Base-by-base conservation (phyloP, 176 grass and related monocot species). In the Alopecurus myosuroides region DNA sequence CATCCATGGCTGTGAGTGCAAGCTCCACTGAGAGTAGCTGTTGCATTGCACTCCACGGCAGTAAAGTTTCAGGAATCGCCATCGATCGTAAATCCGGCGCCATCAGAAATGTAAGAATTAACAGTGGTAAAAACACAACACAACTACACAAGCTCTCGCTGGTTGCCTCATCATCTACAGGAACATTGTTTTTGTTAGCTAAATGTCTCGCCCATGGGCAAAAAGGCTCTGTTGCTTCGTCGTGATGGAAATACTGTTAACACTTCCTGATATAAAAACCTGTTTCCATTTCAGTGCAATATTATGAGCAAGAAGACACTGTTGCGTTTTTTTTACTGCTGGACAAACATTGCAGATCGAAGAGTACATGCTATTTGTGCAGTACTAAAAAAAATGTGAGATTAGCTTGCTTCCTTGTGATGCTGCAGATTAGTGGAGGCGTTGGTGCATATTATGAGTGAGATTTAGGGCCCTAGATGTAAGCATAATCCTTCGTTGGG, bases 401-500 rank as follows among this genome's bases (percentile, higher is more conserved):
- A 71, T 42, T 71, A 71, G 69, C 40, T 28, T 45, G 22, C 22
- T 28, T 70, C 20, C 37, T 69, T 39, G 22, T 72, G 40, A n/a
- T 69, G 10, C 22, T 70, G 44, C 42, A 49, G 42, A 73, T 68
- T n/a, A n/a, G n/a, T n/a, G n/a, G n/a, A n/a, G n/a, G n/a, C n/a
- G n/a, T n/a, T 22, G 66, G 19, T 74, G 25, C 13, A 72, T 29
- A 72, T 72, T 45, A 72, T 42, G 7, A 46, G 69, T 6, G 69
- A 46, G 69, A 46, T 45, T 72, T 72, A 45, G n/a, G 70, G n/a
- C 25, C 53, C 81, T 46, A 46, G 49, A 36, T 75, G 82, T 60
- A 58, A 73, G 69, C 39, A 44, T 7, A 74, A 30, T 74, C 71
- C 71, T 44, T 74, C 71, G 20, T 33, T 74, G 66, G n/a, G 83